Evolutionary conservation across 371 early-diverging fungal species (phyloP), one percentile per base, ranked within the genome.

Genomic region (Mucor circinelloides): DNA sequence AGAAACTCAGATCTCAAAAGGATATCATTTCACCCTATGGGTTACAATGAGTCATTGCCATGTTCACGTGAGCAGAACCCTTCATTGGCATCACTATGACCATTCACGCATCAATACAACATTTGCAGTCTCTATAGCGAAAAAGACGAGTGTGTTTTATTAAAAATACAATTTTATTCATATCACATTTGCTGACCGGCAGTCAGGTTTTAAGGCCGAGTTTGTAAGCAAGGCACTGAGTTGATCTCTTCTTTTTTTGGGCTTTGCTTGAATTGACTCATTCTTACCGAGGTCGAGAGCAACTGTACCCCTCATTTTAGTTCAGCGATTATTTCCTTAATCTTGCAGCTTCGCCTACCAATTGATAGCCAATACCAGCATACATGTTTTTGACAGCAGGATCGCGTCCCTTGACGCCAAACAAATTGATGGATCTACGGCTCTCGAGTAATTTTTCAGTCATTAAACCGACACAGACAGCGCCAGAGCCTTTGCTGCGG

Each of bases 391-490:
- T 50, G 12, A 61, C 23, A 6, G 40, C 23, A 36, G 42, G 63
- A 28, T 68, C 25, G 17, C 27, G 32, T 15, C 31, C 9, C 4
- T 31, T 25, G 4, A 36, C 21, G 6, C 50, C 68, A 58, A 63
- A 63, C 3, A 71, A 23, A 10, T 67, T 63, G 3, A 58, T 64
- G 9, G 58, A 71, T 40, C 63, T 34, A 27, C 19, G 67, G 9
- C 19, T 28, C 21, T 71, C 25, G 12, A 71, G 48, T 2, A 71
- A 17, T 8, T 40, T 25, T 31, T 63, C 71, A 2, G 68, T 58
- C 12, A 67, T 46, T 9, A 50, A 27, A 7, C 63, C 58, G 42
- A 67, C 55, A 52, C 67, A 61, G 5, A 34, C 63, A 19, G 63
- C 59, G 1, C 52, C 71, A 28, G 63, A 67, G 8, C 68, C 60